Percentiles rank a stretch among this genome's conserved stretches.
Conservation (phyloP, 2,329 filamentous ascomycete genomes). For the Sporothrix protearum region DNA sequence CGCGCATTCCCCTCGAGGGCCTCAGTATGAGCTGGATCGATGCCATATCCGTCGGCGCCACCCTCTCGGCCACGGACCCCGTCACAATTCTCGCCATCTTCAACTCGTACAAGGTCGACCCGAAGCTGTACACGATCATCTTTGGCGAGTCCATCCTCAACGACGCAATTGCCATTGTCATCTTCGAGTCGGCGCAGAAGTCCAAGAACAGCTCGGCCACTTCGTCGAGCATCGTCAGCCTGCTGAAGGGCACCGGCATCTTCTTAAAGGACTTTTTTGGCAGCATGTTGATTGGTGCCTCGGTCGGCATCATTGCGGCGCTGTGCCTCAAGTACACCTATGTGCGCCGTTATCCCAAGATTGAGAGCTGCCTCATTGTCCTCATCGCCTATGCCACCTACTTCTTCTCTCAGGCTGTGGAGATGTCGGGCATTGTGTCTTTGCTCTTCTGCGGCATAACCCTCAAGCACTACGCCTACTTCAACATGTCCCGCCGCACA, state of each 20-base stretch:
- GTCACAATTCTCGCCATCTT: slow-evolving; percentile 98
- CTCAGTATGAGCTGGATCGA: slow-evolving; percentile 88
- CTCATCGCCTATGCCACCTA: slow-evolving; percentile 95
- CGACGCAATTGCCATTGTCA: slow-evolving; percentile 95
- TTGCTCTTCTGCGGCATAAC: slow-evolving; percentile 97
- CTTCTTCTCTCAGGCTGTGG: slow-evolving; percentile 93
- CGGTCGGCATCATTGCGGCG: slow-evolving; percentile 83
- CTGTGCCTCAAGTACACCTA: slow-evolving; percentile 92
- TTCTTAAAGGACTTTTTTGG: slow-evolving; percentile 97
- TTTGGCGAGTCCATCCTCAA: slow-evolving; percentile 98
- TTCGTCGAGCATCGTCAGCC: slow-evolving; percentile 71
- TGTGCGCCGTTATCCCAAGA: slow-evolving; percentile 87
- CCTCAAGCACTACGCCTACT: slow-evolving; percentile 97
- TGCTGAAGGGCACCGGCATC: slow-evolving; percentile 88
- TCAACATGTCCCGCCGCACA: slow-evolving; percentile 98
- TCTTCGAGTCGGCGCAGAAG: slow-evolving; percentile 95
- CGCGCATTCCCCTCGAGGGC: slow-evolving; percentile 78
- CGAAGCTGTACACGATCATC: slow-evolving; percentile 96
- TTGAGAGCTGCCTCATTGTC: slow-evolving; percentile 91
- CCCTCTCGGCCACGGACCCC: slow-evolving; percentile 91
- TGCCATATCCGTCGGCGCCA: slow-evolving; percentile 93
- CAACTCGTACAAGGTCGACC: slow-evolving; percentile 98
- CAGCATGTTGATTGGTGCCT: slow-evolving; percentile 81
- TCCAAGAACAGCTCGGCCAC: slow-evolving; percentile 74
- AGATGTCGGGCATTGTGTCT: slow-evolving; percentile 96